Percentiles rank a stretch among this genome's conserved stretches.
phyloP scores from a whole-genome alignment of 225 moss, liverwort and hornwort genomes.

The Polytrichum commune region DNA sequence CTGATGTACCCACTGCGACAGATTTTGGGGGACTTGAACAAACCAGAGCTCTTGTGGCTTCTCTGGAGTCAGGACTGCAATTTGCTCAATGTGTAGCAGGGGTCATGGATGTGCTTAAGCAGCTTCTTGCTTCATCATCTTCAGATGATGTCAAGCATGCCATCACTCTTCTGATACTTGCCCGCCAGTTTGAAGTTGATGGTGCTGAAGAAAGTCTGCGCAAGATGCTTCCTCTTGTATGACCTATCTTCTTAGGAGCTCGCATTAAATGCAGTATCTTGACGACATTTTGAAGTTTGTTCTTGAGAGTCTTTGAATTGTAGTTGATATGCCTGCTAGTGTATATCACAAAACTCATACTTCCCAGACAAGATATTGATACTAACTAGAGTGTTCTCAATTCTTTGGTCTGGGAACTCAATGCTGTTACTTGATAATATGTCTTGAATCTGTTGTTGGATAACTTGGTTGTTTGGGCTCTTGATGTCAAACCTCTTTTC shows the following conservation, averaged over 20 bases:
- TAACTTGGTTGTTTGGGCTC: too few relatives aligned
- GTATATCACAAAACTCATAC: too few relatives aligned
- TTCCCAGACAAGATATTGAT: too few relatives aligned
- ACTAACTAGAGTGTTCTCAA: too few relatives aligned
- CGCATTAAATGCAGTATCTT: neutral
- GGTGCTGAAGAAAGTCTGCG: constrained; percentile 76
- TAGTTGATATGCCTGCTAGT: too few relatives aligned
- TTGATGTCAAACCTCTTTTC: too few relatives aligned
- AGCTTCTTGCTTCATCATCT: constrained; percentile 79
- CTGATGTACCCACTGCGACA: constrained; percentile 37
- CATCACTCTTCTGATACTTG: constrained; percentile 75
- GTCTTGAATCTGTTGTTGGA: too few relatives aligned
- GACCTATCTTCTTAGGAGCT: constrained; percentile 5
- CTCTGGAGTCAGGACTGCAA: constrained; percentile 81
- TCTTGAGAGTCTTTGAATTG: too few relatives aligned
- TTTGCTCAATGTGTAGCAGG: constrained; percentile 85
- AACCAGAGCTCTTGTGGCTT: constrained; percentile 93
- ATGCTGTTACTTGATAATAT: too few relatives aligned
- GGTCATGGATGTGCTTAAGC: constrained; percentile 75
- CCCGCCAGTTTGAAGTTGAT: constrained; percentile 86
- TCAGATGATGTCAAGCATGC: constrained; percentile 82
- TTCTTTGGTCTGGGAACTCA: too few relatives aligned
- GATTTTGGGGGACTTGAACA: constrained; percentile 87
- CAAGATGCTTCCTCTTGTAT: constrained; percentile 90
- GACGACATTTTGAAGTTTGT: too few relatives aligned